These are phyloP conservation scores for Earliella scabrosa DNA, from an alignment of 1,284 basidiomycete genomes.

Conservation along the genomic window DNA sequence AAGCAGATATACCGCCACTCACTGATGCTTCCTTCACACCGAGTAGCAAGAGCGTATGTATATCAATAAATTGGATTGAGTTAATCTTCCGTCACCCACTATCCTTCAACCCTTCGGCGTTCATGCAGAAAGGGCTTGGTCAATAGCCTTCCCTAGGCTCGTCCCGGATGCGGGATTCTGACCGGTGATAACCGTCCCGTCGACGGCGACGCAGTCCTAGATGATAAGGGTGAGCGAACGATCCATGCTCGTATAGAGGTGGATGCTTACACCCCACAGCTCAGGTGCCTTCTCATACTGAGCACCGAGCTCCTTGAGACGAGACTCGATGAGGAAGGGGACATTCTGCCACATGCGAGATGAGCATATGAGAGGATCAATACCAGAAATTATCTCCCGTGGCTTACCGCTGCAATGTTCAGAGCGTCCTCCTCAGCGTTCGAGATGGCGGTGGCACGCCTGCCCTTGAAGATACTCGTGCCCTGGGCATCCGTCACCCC, in stretches of 20 bases:
- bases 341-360: conserved; percentile 39
- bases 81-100: no score
- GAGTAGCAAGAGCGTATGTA: no score
- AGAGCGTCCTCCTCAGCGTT: conserved; percentile 72
- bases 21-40: no score
- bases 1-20: no score
- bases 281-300: conserved; percentile 60
- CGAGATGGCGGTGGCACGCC: conserved; percentile 68
- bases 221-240: neutral
- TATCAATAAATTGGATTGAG: no score
- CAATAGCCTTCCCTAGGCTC: conserved; percentile 52
- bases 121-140: conserved; percentile 34
- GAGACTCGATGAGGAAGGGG: conserved; percentile 75
- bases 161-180: conserved; percentile 73
- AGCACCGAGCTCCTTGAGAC: conserved; percentile 65
- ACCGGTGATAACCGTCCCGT: conserved; percentile 61
- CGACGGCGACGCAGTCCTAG: conserved; percentile 49
- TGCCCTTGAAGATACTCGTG: conserved; percentile 68
- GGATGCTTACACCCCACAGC: conserved; percentile 56
- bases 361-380: neutral
- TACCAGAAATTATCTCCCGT: neutral
- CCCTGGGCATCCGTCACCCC: conserved; percentile 56
- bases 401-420: no score
- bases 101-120: no score
- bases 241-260: no score